Percentiles rank a stretch among this genome's conserved stretches.
These are phyloP conservation scores for Bassia scoparia DNA, from an alignment of 148 eudicot species.

Conservation along the genomic window DNA sequence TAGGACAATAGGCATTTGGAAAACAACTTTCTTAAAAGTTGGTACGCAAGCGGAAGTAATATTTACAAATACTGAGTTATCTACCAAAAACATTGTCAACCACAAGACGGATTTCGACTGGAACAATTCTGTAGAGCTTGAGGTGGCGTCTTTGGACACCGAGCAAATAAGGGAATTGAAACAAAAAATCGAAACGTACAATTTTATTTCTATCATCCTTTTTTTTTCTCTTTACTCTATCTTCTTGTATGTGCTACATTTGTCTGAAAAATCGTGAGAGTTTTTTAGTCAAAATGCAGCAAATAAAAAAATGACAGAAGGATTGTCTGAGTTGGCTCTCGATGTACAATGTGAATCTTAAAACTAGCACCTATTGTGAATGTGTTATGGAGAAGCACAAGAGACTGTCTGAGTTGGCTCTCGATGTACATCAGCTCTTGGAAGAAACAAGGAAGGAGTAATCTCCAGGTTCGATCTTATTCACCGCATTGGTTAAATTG, in stretches of 20 bases:
- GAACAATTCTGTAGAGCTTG: conserved; percentile 9
- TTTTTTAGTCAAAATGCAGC: too few species aligned
- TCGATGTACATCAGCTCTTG: not conserved
- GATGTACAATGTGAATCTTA: not conserved
- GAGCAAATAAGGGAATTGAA: not conserved
- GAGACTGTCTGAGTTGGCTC: not conserved
- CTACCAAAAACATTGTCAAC: not conserved
- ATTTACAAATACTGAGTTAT: conserved; percentile 13
- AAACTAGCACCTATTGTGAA: not conserved
- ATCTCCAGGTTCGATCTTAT: too few species aligned
- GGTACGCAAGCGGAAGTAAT: conserved; percentile 13
- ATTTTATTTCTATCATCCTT: not conserved
- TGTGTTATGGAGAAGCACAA: conserved; percentile 9
- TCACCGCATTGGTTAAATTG: too few species aligned
- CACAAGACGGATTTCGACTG: conserved; percentile 17
- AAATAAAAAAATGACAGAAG: too few species aligned
- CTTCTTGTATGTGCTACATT: not conserved
- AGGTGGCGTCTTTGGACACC: conserved; percentile 6
- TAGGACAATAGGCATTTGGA: conserved; percentile 15
- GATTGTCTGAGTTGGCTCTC: too few species aligned
- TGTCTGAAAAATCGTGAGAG: too few species aligned
- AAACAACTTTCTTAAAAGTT: conserved; percentile 10
- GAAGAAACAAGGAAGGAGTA: too few species aligned
- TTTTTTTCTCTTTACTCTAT: not conserved
- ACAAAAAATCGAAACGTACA: not conserved